phyloP scores from a whole-genome alignment of 2,329 filamentous ascomycete genomes.

The Aspergillus oerlinghausenensis region DNA sequence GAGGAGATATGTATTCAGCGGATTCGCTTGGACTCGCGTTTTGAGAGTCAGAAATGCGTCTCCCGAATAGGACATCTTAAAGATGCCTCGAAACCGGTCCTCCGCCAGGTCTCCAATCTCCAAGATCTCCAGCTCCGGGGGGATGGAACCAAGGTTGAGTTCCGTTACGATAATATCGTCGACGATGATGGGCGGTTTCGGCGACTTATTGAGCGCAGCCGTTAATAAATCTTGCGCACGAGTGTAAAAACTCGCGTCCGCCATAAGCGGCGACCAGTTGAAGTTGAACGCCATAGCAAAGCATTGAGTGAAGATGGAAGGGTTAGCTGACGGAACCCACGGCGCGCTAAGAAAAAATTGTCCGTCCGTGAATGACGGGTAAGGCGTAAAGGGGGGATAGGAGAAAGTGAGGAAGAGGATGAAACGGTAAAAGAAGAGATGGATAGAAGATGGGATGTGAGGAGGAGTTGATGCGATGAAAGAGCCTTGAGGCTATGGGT shows the following conservation, averaged over 20 bases:
- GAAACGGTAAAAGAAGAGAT: slow-evolving; percentile 3
- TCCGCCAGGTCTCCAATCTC: slow-evolving; percentile 97
- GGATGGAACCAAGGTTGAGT: slow-evolving; percentile 90
- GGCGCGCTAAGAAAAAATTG: slow-evolving; percentile 1
- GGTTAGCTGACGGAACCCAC: slow-evolving; percentile 4
- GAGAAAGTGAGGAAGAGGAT: slow-evolving; percentile 8
- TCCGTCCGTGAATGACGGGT: not conserved
- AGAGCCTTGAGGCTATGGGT: slow-evolving; percentile 4
- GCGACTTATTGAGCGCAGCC: slow-evolving; percentile 91
- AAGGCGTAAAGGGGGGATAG: not conserved
- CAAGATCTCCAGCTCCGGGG: slow-evolving; percentile 91
- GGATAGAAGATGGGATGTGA: slow-evolving; percentile 17
- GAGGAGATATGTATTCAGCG: slow-evolving; percentile 88
- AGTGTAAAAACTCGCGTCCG: slow-evolving; percentile 85
- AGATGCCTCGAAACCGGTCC: slow-evolving; percentile 94
- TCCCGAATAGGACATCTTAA: slow-evolving; percentile 97
- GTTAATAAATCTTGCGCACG: slow-evolving; percentile 92
- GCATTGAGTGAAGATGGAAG: slow-evolving; percentile 23
- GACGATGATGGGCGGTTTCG: slow-evolving; percentile 97
- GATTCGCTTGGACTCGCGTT: slow-evolving; percentile 96
- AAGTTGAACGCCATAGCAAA: slow-evolving; percentile 95
- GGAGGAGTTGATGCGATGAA: slow-evolving; percentile 16
- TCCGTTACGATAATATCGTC: slow-evolving; percentile 98
- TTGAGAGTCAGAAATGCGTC: slow-evolving; percentile 94
- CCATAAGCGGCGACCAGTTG: slow-evolving; percentile 99